Evolutionary conservation across 2,329 filamentous ascomycete species (phyloP).

Genomic region (Thermomyces lanuginosus): DNA sequence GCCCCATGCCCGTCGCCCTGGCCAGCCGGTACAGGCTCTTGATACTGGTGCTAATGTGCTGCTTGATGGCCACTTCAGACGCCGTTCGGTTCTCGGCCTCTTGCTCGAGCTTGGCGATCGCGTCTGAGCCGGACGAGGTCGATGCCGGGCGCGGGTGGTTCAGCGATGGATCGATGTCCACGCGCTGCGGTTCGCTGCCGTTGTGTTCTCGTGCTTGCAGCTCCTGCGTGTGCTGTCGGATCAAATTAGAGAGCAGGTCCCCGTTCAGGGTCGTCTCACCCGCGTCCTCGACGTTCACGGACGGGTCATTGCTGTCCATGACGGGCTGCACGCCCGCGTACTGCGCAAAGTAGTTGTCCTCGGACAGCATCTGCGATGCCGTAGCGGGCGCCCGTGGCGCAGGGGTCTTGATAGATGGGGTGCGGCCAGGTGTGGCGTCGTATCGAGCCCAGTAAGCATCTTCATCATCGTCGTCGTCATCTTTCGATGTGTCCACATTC

Average conservation of each 20-base stretch:
- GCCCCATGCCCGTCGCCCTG: constrained; percentile 40
- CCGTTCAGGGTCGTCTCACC: constrained; percentile 40
- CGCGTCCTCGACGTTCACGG: constrained; percentile 34
- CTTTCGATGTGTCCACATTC: too few species aligned
- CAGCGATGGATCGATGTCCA: constrained; percentile 15
- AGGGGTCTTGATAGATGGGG: constrained; percentile 29
- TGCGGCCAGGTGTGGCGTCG: constrained; percentile 38
- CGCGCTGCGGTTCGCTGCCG: constrained; percentile 8
- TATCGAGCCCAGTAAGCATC: constrained; percentile 51
- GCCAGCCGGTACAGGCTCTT: constrained; percentile 48
- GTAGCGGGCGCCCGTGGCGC: constrained; percentile 15
- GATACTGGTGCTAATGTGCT: constrained; percentile 47
- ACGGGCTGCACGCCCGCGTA: constrained; percentile 49
- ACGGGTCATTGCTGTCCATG: constrained; percentile 46
- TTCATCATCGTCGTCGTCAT: constrained; percentile 40
- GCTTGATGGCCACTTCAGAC: constrained; percentile 45
- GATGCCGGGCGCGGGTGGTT: constrained; percentile 30
- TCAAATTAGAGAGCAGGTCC: constrained; percentile 28
- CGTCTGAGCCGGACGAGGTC: constrained; percentile 28
- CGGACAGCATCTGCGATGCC: constrained; percentile 24
- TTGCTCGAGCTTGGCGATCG: constrained; percentile 39
- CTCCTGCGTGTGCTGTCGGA: constrained; percentile 20
- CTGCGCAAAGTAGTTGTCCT: constrained; percentile 44
- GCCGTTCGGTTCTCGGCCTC: constrained; percentile 35
- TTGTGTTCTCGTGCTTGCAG: constrained; percentile 11